These are phyloP conservation scores for Thermomucor indicae-seudaticae DNA, from an alignment of 371 early-diverging fungal genomes.

Conservation along the genomic window DNA sequence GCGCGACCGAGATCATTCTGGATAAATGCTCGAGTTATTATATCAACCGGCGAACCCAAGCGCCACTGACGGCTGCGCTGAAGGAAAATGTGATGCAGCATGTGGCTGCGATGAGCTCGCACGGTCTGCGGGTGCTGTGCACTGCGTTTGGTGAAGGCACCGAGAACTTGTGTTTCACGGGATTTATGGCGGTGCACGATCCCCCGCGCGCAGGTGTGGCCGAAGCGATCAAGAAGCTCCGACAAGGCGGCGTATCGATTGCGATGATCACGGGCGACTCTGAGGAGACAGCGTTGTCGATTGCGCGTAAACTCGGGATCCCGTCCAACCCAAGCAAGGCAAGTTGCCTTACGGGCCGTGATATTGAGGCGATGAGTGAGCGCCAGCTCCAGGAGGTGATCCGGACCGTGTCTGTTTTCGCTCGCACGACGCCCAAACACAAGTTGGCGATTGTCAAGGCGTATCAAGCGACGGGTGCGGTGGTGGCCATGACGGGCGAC, in stretches of 20 bases:
- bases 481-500: constrained; percentile 94
- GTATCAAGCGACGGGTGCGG: constrained; percentile 65
- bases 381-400: constrained; percentile 60
- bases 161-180: constrained; percentile 66
- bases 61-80: constrained; percentile 41
- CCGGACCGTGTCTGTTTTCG: constrained; percentile 70
- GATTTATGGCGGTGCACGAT: constrained; percentile 83
- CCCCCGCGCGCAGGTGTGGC: constrained; percentile 76
- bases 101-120: constrained; percentile 66
- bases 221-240: constrained; percentile 56
- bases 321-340: constrained; percentile 51
- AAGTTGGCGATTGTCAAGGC: constrained; percentile 85
- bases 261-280: constrained; percentile 93
- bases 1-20: constrained; percentile 71
- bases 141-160: constrained; percentile 69
- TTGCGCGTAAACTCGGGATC: constrained; percentile 75
- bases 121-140: constrained; percentile 87
- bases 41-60: constrained; percentile 31
- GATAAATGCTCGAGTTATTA: constrained; percentile 63
- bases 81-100: constrained; percentile 50
- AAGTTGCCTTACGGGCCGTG: constrained; percentile 66
- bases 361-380: constrained; percentile 67
- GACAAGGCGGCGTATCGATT: constrained; percentile 75
- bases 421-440: constrained; percentile 89
- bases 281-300: constrained; percentile 76